Conservation (phyloP, 805 yeast genomes). For the Candida pini region DNA sequence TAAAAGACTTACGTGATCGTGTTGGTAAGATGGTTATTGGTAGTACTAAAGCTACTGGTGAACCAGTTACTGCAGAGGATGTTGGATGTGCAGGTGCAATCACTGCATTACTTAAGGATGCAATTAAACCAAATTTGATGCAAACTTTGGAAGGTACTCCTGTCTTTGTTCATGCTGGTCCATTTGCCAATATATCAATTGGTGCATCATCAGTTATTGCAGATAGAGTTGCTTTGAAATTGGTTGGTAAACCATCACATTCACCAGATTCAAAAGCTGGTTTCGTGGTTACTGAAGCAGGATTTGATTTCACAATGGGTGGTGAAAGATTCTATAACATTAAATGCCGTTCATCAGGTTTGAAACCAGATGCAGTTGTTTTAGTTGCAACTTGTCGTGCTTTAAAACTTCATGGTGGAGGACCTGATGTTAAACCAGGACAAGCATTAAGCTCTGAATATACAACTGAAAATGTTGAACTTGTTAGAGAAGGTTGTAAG, state of each 20-base stretch:
- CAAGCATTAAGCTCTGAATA: conserved; percentile 71
- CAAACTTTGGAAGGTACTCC: conserved; percentile 88
- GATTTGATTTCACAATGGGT: conserved; percentile 89
- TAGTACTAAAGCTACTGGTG: conserved; percentile 52
- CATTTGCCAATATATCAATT: conserved; percentile 81
- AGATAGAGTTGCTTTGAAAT: conserved; percentile 73
- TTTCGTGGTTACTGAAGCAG: conserved; percentile 82
- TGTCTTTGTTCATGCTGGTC: conserved; percentile 83
- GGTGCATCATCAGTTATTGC: conserved; percentile 84
- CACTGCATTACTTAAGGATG: conserved; percentile 75
- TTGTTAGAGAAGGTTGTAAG: conserved; percentile 64
- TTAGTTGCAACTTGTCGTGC: conserved; percentile 84
- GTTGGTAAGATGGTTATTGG: conserved; percentile 75
- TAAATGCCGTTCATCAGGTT: conserved; percentile 77
- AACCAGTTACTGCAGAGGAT: conserved; percentile 76
- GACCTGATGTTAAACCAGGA: conserved; percentile 84
- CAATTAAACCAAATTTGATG: conserved; percentile 81
- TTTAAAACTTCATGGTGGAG: conserved; percentile 82
- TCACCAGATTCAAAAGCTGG: conserved; percentile 46
- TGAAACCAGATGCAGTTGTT: conserved; percentile 71
- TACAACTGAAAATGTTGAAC: conserved; percentile 62
- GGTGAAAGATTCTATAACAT: conserved; percentile 83
- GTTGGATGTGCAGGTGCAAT: conserved; percentile 84
- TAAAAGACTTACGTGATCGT: conserved; percentile 67
- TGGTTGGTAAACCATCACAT: conserved; percentile 48